Conservation (phyloP, 768 basidiomycete genomes). For the Suillus decipiens region DNA sequence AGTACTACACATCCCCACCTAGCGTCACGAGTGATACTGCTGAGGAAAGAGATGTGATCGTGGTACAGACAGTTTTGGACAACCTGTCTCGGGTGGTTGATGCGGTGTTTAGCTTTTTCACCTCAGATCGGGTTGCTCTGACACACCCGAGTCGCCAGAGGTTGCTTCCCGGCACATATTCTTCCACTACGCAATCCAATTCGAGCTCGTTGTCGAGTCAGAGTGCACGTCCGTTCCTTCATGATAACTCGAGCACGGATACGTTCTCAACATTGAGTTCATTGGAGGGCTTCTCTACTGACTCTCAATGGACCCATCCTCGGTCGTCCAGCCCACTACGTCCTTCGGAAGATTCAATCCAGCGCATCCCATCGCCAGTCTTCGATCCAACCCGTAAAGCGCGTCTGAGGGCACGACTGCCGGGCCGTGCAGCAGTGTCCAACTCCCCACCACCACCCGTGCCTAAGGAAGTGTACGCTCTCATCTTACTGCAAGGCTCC, state of each 20-base stretch:
- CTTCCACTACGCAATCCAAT: slow-evolving; percentile 24
- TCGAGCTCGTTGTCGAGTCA: slow-evolving; percentile 12
- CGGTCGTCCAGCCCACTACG: slow-evolving; percentile 25
- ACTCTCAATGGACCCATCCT: slow-evolving; percentile 34
- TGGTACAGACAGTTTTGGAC: slow-evolving; percentile 20
- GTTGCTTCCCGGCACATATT: slow-evolving; percentile 20
- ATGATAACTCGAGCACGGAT: slow-evolving; percentile 31
- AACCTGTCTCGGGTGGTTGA: slow-evolving; percentile 17
- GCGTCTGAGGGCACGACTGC: not conserved
- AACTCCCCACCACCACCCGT: slow-evolving; percentile 15
- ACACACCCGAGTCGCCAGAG: not conserved
- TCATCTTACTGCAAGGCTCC: slow-evolving; percentile 42
- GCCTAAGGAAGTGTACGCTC: slow-evolving; percentile 31
- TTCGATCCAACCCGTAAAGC: slow-evolving; percentile 15
- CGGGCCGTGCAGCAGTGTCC: not conserved
- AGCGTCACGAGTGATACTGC: not conserved
- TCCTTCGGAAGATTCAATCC: slow-evolving; percentile 26
- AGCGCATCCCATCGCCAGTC: slow-evolving; percentile 37
- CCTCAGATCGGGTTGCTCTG: not conserved
- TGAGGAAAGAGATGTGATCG: not conserved
- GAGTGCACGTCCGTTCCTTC: slow-evolving; percentile 13
- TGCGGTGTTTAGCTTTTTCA: slow-evolving; percentile 18
- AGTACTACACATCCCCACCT: not conserved
- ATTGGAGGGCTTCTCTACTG: slow-evolving; percentile 38
- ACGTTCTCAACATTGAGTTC: slow-evolving; percentile 54